phyloP scores from a whole-genome alignment of 768 basidiomycete genomes.

The Auriscalpium orientale region DNA sequence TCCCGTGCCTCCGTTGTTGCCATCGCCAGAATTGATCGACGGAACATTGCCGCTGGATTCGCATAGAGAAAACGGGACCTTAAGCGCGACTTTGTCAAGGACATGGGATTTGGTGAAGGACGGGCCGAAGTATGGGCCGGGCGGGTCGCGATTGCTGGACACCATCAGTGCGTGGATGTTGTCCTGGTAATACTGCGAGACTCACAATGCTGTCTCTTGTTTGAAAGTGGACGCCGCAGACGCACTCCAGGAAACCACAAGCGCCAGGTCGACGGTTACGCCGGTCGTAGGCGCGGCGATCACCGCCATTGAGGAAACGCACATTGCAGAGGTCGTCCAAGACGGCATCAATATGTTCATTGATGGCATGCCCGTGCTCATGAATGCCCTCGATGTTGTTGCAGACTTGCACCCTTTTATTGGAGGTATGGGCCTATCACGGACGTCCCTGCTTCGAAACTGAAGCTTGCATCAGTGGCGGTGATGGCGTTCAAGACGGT shows the following conservation, averaged over 20 bases:
- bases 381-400: constrained; percentile 23
- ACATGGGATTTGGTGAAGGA: background rate
- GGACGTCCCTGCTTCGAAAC: background rate
- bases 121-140: background rate
- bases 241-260: background rate
- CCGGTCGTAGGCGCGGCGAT: constrained; percentile 1
- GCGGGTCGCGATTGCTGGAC: background rate
- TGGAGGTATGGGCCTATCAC: constrained; percentile 9
- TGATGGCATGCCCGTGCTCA: constrained; percentile 19
- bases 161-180: background rate
- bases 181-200: background rate
- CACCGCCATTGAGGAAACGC: background rate
- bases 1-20: too few species aligned
- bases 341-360: constrained; percentile 16
- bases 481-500: constrained; percentile 44
- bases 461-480: constrained; percentile 26
- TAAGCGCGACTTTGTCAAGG: background rate
- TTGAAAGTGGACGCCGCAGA: background rate
- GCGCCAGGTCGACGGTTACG: background rate
- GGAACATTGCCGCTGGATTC: too few species aligned
- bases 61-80: too few species aligned
- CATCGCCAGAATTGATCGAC: too few species aligned
- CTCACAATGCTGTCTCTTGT: background rate
- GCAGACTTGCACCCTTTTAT: constrained; percentile 22
- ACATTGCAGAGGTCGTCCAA: constrained; percentile 6